Evolutionary conservation across 441 rosid genomes (phyloP).

Genomic region (Bocquillonia castaneifolia): DNA sequence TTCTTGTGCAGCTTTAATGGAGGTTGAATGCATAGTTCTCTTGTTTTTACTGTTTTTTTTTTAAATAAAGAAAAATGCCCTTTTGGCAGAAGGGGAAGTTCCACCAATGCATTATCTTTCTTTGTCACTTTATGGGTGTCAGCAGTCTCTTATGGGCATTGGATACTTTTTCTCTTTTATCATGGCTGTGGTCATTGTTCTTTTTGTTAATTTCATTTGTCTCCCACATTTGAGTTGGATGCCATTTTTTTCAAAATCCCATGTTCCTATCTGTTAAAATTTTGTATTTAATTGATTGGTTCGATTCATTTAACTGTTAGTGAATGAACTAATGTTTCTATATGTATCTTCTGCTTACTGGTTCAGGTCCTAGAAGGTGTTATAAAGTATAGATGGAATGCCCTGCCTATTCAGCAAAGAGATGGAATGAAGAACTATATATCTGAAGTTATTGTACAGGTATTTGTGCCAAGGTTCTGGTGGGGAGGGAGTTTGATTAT

Average conservation of each 20-base stretch:
- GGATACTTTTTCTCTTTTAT: not conserved
- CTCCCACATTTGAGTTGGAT: not conserved
- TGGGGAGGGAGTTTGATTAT: not conserved
- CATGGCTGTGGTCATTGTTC: not conserved
- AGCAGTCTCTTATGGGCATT: not conserved
- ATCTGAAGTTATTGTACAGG: conserved; percentile 99
- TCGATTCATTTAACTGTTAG: too few species aligned
- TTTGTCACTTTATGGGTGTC: not conserved
- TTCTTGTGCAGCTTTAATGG: too few species aligned
- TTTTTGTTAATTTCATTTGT: not conserved
- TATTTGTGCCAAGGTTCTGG: conserved; percentile 20
- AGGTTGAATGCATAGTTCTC: too few species aligned
- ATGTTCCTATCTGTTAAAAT: too few species aligned
- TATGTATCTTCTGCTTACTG: not conserved
- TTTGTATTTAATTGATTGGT: too few species aligned
- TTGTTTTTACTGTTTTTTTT: too few species aligned
- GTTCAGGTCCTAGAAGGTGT: conserved; percentile 94
- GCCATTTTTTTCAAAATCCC: not conserved
- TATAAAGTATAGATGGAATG: conserved; percentile 99
- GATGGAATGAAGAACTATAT: conserved; percentile 99
- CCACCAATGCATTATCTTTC: not conserved
- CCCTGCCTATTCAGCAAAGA: conserved; percentile 91
- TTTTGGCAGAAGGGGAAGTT: not conserved
- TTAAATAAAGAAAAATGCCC: not conserved
- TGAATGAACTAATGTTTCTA: not conserved